Conservation (phyloP, 495 filamentous ascomycete genomes). For the Hyaloscypha bicolor region DNA sequence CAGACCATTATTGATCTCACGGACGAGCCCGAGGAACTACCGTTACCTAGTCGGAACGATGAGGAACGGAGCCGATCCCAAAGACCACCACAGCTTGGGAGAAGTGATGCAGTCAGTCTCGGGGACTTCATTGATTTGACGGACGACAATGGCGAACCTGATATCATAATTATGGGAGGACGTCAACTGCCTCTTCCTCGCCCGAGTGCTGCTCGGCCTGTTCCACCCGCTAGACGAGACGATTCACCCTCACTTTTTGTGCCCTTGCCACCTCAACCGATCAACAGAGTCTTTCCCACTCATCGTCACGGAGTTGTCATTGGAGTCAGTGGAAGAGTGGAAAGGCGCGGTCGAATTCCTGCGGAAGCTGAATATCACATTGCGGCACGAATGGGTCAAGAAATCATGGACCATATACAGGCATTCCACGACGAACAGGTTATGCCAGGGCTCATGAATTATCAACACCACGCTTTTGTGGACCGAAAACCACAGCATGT, state of each 20-base stretch:
- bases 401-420: slow-evolving; percentile 4
- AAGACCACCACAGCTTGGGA: slow-evolving; percentile 32
- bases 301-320: not conserved
- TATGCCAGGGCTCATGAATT: slow-evolving; percentile 37
- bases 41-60: slow-evolving; percentile 20
- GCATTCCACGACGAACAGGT: slow-evolving; percentile 10
- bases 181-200: slow-evolving; percentile 10
- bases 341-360: not conserved
- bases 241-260: slow-evolving; percentile 29
- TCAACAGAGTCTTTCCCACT: slow-evolving; percentile 10
- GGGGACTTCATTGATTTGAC: slow-evolving; percentile 39
- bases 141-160: slow-evolving; percentile 31
- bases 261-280: slow-evolving; percentile 1
- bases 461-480: slow-evolving; percentile 32
- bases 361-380: not conserved
- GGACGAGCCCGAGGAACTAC: slow-evolving; percentile 38
- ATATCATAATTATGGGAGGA: slow-evolving; percentile 22
- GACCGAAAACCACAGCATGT: slow-evolving; percentile 49
- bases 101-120: slow-evolving; percentile 28
- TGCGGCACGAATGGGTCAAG: slow-evolving; percentile 5
- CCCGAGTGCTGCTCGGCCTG: not conserved
- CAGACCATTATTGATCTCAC: slow-evolving; percentile 44
- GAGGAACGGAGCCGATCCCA: slow-evolving; percentile 34
- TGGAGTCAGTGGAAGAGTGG: not conserved
- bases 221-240: slow-evolving; percentile 9